Percentiles rank a stretch among this genome's conserved stretches.
Conservation (phyloP, 208 protist genomes). For the Endotrypanum monterogeii region DNA sequence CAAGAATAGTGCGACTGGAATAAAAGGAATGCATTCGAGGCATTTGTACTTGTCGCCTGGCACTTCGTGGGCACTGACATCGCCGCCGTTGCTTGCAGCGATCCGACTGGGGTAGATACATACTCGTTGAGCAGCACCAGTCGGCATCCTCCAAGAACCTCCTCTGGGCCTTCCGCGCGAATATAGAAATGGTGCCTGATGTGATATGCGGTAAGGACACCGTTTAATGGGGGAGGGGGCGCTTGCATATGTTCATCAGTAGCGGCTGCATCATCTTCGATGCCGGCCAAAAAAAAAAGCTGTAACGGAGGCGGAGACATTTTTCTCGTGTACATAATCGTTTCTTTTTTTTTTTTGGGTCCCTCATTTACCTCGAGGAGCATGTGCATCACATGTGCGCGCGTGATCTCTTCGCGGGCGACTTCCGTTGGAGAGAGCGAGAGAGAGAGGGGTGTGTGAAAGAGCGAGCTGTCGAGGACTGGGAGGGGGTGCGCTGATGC, state of each 20-base stretch:
- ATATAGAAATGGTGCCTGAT: slow-evolving; percentile 49
- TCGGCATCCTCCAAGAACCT: slow-evolving; percentile 54
- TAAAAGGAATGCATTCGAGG: slow-evolving; percentile 42
- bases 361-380: neutral
- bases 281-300: no score
- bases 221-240: slow-evolving; percentile 20
- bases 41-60: slow-evolving; percentile 37
- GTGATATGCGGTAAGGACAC: slow-evolving; percentile 35
- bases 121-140: slow-evolving; percentile 31
- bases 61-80: slow-evolving; percentile 50
- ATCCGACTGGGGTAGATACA: slow-evolving; percentile 43
- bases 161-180: slow-evolving; percentile 45
- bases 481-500: neutral
- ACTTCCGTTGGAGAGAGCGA: no score
- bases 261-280: neutral
- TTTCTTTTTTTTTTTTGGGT: neutral
- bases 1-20: slow-evolving; percentile 66
- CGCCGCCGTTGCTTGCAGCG: slow-evolving; percentile 30
- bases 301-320: no score
- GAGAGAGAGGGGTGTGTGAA: neutral
- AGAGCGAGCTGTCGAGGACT: neutral
- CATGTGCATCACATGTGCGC: neutral
- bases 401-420: neutral
- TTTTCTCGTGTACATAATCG: no score
- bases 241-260: neutral